Percentiles rank a stretch among this genome's conserved stretches.
phyloP scores from a whole-genome alignment of 192 early-diverging fungal species.

The Funneliformis geosporum region DNA sequence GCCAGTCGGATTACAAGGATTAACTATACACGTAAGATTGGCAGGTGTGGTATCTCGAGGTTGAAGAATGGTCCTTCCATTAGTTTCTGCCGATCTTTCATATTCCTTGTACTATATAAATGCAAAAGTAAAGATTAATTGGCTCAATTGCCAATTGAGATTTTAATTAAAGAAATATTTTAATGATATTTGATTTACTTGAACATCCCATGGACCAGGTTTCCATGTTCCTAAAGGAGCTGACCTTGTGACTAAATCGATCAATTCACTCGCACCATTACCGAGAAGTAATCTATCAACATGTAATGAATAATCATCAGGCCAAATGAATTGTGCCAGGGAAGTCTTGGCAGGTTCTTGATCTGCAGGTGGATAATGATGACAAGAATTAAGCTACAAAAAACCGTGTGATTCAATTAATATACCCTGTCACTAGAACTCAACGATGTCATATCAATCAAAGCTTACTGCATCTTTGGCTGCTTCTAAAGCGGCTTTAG shows the following conservation, averaged over 20 bases:
- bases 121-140: not conserved
- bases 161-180: not conserved
- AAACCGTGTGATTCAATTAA: not conserved
- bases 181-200: slow-evolving; percentile 42
- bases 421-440: not conserved
- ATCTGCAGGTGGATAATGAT: slow-evolving; percentile 90
- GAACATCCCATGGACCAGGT: slow-evolving; percentile 78
- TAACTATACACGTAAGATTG: slow-evolving; percentile 80
- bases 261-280: slow-evolving; percentile 89
- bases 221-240: slow-evolving; percentile 81
- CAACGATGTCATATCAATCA: not conserved
- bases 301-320: slow-evolving; percentile 55
- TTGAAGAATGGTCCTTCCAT: slow-evolving; percentile 66
- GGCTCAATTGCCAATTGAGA: not conserved
- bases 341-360: slow-evolving; percentile 88
- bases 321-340: slow-evolving; percentile 80
- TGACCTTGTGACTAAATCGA: slow-evolving; percentile 83
- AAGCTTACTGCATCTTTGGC: slow-evolving; percentile 68
- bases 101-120: slow-evolving; percentile 82
- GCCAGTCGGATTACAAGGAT: slow-evolving; percentile 92
- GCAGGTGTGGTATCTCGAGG: slow-evolving; percentile 59
- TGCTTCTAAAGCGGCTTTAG: slow-evolving; percentile 69
- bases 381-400: slow-evolving; percentile 60
- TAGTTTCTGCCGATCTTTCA: slow-evolving; percentile 79
- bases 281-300: slow-evolving; percentile 74